Evolutionary conservation across 1,284 basidiomycete genomes (phyloP), one percentile per base, ranked within the genome.

Genomic region (Rhodotorula sp.): DNA sequence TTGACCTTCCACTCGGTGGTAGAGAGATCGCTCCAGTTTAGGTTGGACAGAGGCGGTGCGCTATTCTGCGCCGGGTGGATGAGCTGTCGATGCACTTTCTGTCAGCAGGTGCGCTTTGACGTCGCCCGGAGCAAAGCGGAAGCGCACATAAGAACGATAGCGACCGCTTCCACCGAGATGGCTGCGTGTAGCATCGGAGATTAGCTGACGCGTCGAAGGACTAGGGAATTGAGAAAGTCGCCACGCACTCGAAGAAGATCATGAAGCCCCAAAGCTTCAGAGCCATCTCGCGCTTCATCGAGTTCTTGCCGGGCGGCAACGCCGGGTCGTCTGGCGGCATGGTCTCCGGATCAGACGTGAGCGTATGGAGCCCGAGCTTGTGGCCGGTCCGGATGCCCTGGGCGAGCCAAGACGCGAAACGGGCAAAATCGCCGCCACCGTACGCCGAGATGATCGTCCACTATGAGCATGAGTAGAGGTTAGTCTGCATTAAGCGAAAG

Each of bases 281-380:
- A 0, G 64, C 77, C 10, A 55, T 65, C 57, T 76, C 69, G 4
- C 74, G 64, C 61, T 73, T 76, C 49, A 73, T 38, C 6, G 69
- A 59, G 64, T 73, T 73, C 55, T 73, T 73, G 14, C 72, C 71
- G 1, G 71, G 67, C 19, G 74, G 74, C 60, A 65, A 71, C 0
- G 66, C 66, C 6, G 56, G 48, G 31, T 67, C 66, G 56, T 67
- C 75, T 5, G 68, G 64, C 15, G 75, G 75, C 73, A 75, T 75
- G 19, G 60, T 55, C 14, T 66, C 64, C 15, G 56, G 67, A 60
- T 75, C 68, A 38, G 56, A 58, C 12, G 71, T 70, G 19, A 74
- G 60, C 4, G 61, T 70, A 26, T 73, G 70, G 5, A 71, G 56
- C 3, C 71, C 71, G 5, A 75, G 67, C 10, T 62, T 63, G 49